Conservation (phyloP, 768 basidiomycete genomes). For the Boletus pseudopeckii region DNA sequence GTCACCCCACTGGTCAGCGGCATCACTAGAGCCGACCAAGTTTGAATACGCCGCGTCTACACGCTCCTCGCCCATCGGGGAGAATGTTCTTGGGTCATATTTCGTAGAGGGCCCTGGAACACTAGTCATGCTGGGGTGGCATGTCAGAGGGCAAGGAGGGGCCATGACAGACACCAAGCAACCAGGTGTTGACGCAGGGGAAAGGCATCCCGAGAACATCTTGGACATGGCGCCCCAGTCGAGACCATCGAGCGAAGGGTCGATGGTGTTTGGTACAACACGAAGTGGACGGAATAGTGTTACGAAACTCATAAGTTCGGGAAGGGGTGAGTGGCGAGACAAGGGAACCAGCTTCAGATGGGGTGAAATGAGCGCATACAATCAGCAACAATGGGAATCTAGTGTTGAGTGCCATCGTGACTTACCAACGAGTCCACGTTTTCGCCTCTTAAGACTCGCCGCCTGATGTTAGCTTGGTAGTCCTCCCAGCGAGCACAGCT, state of each 20-base stretch:
- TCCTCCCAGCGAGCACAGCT: conserved; percentile 55
- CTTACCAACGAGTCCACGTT: conserved; percentile 64
- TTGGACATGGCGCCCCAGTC: conserved; percentile 73
- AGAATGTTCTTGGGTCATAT: background rate
- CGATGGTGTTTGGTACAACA: conserved; percentile 78
- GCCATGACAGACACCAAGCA: conserved; percentile 18
- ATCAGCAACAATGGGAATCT: background rate
- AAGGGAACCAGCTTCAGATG: conserved; percentile 69
- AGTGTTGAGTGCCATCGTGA: background rate
- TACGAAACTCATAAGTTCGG: conserved; percentile 81
- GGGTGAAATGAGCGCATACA: background rate
- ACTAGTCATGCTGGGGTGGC: conserved; percentile 1
- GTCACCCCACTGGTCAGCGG: conserved; percentile 56
- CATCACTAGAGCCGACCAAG: conserved; percentile 53
- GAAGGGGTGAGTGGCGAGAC: conserved; percentile 82
- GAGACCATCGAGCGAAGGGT: conserved; percentile 44
- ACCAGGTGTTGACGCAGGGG: conserved; percentile 1
- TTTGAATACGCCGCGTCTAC: conserved; percentile 60
- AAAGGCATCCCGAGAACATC: conserved; percentile 64
- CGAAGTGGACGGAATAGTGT: conserved; percentile 73
- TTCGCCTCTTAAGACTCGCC: conserved; percentile 41
- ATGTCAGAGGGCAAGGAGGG: conserved; percentile 21
- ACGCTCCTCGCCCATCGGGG: conserved; percentile 19
- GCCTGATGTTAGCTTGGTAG: conserved; percentile 41
- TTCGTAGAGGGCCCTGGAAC: conserved; percentile 25